Base-by-base conservation (phyloP, 192 early-diverging fungal genomes). In the Coemansia sp. region DNA sequence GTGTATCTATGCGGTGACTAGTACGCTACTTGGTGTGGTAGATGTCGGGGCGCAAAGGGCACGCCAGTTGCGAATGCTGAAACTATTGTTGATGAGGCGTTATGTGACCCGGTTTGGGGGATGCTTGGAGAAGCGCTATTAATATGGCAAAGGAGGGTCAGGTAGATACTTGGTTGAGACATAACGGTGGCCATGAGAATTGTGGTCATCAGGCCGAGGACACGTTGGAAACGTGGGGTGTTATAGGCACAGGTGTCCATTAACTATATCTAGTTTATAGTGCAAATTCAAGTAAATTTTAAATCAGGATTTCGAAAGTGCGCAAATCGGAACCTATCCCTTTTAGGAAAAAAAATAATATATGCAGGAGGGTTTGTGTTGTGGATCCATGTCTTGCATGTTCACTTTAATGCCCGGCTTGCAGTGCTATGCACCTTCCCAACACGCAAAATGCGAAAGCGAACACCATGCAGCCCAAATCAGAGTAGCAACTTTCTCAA, bases 11-110 rank as follows among this genome's bases (percentile, higher is more conserved):
- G 72, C 17, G 82, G 82, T 41, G 82, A 84, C 69, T 84, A 77
- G 82, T 84, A 80, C 41, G 82, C 74, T n/a, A 84, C 80, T 3
- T 77, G 75, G 72, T 82, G 80, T 45, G 80, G 74, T 59, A 66
- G 42, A 31, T 82, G 80, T 53, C 23, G 60, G 4, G 60, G 70
- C 5, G 36, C 37, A 36, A 45, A 15, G 27, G 57, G 32, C 10
- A 17, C 46, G 1, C 58, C 53, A 5, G 55, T 10, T 1, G 62
- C 65, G 15, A 72, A 77, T 42, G 80, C 80, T 1, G 50, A 68
- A 29, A 72, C 80, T 7, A 68, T 82, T 25, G 25, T 82, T 2
- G 69, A 82, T n/a, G 75, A 72, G 32, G 75, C 66, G 1, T 48
- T 72, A 6, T 41, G 66, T 44, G 66, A 77, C 19, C 37, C 66